These are phyloP conservation scores for Coniella vitis DNA, from an alignment of 2,329 filamentous ascomycete genomes.

Conservation along the genomic window DNA sequence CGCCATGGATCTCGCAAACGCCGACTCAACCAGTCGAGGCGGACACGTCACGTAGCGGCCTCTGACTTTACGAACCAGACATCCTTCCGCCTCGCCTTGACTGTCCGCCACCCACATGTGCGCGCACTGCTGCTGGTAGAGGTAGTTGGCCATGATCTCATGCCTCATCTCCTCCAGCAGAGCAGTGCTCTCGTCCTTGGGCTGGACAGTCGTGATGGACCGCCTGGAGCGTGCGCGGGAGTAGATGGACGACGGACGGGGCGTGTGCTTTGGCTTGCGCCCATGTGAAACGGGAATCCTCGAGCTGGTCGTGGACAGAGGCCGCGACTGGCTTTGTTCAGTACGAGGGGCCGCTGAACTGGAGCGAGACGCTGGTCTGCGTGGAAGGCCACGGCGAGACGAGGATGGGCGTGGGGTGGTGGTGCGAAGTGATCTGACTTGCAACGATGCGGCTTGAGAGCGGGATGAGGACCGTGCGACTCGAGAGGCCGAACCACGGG, in stretches of 20 bases:
- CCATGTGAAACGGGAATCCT: too few relatives aligned
- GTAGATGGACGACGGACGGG: background rate
- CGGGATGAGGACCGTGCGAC: too few relatives aligned
- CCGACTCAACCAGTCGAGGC: slow-evolving; percentile 52
- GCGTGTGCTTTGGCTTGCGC: too few relatives aligned
- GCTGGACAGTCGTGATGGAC: slow-evolving; percentile 28
- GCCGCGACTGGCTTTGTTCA: too few relatives aligned
- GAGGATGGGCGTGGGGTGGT: too few relatives aligned
- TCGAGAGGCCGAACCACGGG: too few relatives aligned
- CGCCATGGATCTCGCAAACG: slow-evolving; percentile 57
- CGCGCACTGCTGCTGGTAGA: slow-evolving; percentile 73
- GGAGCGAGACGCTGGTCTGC: too few relatives aligned
- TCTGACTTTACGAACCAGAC: slow-evolving; percentile 60
- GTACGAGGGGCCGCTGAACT: too few relatives aligned
- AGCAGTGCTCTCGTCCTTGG: slow-evolving; percentile 38
- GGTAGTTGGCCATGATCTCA: slow-evolving; percentile 77
- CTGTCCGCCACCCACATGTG: slow-evolving; percentile 66
- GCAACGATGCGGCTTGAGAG: too few relatives aligned
- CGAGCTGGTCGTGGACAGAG: too few relatives aligned
- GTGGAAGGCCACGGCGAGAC: too few relatives aligned
- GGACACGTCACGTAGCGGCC: slow-evolving; percentile 70
- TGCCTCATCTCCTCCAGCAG: slow-evolving; percentile 69
- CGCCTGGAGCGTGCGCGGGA: background rate
- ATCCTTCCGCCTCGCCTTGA: slow-evolving; percentile 64
- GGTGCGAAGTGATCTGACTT: too few relatives aligned